Base-by-base conservation (phyloP, 2,329 filamentous ascomycete genomes). In the Beauveria caledonica region DNA sequence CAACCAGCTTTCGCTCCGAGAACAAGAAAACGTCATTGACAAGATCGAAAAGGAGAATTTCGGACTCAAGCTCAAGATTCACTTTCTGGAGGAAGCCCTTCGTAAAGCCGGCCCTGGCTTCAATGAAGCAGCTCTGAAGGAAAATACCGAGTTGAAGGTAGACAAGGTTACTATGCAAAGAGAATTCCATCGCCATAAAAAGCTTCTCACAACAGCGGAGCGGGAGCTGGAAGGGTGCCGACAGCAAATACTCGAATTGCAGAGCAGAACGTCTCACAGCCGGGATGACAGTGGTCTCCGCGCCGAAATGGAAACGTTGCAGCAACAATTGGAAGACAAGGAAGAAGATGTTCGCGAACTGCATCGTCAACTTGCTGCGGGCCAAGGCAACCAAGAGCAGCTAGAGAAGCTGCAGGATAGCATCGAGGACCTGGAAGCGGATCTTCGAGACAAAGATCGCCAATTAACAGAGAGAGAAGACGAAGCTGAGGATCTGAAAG, bases 21-120 rank as follows among this genome's bases (percentile, higher is more conserved):
- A 99, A 71, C 94, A 99, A 73, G 94, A 97, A 74, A 92, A 91
- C 66, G 89, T 94, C 66, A 93, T 99, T 67, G 90, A 97, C 76
- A 90, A 90, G 70, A 93, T 99, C 67, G 92, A 97, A 71, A 99
- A 99, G 77, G 94, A 97, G 70, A 99, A 99, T 70, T 99, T 97
- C 71, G 91, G 91, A 25, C 80, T 99, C 58, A 97, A 97, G 74
- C 82, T 97, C 67, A 97, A 96, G 74, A 96, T 97, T 58, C 92
- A 97, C 73, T 99, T 96, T 72, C 81, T 99, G 60, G 92, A 99
- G 72, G 91, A 97, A 67, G 90, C 90, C 15, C 76, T 99, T 54
- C 85, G 87, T 58, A 96, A 95, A 72, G 85, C 88, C 59, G 93
- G 93, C 0, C 92, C 90, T 8, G 91, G 92, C 60, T 94, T 92